Percentiles rank a stretch among this genome's conserved stretches.
Evolutionary conservation across 768 basidiomycete species (phyloP).

Genomic region (Lactarius hengduanensis): DNA sequence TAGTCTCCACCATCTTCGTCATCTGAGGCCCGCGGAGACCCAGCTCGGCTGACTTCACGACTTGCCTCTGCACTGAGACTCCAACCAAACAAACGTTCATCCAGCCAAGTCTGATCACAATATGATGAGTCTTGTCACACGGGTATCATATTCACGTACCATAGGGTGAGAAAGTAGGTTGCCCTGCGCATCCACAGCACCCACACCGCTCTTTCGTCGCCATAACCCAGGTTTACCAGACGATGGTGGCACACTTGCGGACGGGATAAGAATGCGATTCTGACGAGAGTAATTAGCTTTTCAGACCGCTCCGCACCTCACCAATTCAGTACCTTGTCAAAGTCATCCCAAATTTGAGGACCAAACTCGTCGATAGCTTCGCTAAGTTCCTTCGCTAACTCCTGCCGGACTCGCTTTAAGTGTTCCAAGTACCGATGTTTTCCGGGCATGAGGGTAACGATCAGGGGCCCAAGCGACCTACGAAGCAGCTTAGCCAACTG

Average conservation of each 20-base stretch:
- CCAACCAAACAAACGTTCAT: slow-evolving; percentile 92
- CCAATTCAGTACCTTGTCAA: slow-evolving; percentile 60
- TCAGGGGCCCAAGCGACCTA: slow-evolving; percentile 88
- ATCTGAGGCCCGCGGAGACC: slow-evolving; percentile 75
- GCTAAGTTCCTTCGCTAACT: slow-evolving; percentile 78
- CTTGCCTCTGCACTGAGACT: slow-evolving; percentile 57
- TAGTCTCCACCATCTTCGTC: slow-evolving; percentile 90
- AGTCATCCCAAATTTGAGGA: slow-evolving; percentile 82
- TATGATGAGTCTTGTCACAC: not conserved
- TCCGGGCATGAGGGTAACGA: slow-evolving; percentile 84
- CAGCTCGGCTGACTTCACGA: slow-evolving; percentile 60
- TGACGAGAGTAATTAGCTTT: slow-evolving; percentile 9
- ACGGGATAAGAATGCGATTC: slow-evolving; percentile 71
- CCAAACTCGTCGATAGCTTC: slow-evolving; percentile 85
- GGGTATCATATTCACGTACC: slow-evolving; percentile 41
- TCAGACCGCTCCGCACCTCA: not conserved
- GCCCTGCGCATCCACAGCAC: slow-evolving; percentile 78
- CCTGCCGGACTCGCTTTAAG: slow-evolving; percentile 67
- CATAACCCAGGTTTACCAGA: slow-evolving; percentile 70
- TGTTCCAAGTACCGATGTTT: slow-evolving; percentile 78
- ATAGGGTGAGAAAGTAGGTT: slow-evolving; percentile 85
- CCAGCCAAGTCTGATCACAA: slow-evolving; percentile 66
- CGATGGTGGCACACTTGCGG: slow-evolving; percentile 81
- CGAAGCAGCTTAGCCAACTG: slow-evolving; percentile 13
- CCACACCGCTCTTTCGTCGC: slow-evolving; percentile 71